These are phyloP conservation scores for Phaeophleospora eucalypticola DNA, from an alignment of 2,329 filamentous ascomycete species.

Conservation along the genomic window DNA sequence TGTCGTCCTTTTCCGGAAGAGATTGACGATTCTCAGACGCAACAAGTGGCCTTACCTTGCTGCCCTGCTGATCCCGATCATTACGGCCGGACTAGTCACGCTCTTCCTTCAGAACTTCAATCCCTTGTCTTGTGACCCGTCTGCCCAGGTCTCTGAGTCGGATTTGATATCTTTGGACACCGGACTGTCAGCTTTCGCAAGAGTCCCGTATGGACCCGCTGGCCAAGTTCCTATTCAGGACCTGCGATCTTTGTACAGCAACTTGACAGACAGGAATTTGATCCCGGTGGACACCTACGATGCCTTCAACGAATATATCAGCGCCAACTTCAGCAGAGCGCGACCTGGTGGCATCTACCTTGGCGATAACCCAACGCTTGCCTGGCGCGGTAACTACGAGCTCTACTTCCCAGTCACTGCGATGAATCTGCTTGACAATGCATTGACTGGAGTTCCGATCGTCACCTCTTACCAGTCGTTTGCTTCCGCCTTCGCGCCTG, in stretches of 20 bases:
- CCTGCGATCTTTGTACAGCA: constrained; percentile 29
- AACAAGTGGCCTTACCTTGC: constrained; percentile 74
- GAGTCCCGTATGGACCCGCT: constrained; percentile 41
- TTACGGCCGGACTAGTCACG: constrained; percentile 73
- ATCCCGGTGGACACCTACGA: constrained; percentile 59
- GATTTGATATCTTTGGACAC: constrained; percentile 21
- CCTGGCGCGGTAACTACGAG: constrained; percentile 63
- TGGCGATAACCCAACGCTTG: constrained; percentile 60
- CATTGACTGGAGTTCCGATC: constrained; percentile 66
- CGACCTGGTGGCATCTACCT: constrained; percentile 79
- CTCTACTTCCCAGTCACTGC: constrained; percentile 67
- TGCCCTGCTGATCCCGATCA: constrained; percentile 72
- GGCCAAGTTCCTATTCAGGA: constrained; percentile 28
- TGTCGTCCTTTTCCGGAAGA: constrained; percentile 71
- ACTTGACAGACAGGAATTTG: constrained; percentile 14
- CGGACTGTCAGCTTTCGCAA: constrained; percentile 16
- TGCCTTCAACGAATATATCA: constrained; percentile 65
- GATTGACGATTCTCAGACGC: constrained; percentile 69
- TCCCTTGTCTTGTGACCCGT: constrained; percentile 46
- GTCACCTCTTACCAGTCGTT: constrained; percentile 70
- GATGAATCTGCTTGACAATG: constrained; percentile 85
- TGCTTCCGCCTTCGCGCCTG: constrained; percentile 66
- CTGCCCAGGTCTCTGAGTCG: constrained; percentile 25
- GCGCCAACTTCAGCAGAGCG: constrained; percentile 60
- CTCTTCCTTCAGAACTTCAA: constrained; percentile 63